Conservation (phyloP, 2,329 filamentous ascomycete genomes). For the Colletotrichum karsti region DNA sequence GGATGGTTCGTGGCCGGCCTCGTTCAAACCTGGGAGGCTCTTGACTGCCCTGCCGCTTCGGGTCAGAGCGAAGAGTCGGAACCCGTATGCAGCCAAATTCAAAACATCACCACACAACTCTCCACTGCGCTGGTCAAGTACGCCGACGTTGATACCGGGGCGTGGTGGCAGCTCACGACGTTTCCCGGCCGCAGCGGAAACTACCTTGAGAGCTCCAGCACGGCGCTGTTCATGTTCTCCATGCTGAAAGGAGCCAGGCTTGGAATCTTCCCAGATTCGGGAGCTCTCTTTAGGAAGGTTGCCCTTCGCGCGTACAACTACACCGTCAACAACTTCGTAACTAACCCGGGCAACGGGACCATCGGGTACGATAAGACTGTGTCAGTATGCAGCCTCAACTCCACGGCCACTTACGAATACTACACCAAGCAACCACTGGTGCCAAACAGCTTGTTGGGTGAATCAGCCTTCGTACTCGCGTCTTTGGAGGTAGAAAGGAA, state of each 20-base stretch:
- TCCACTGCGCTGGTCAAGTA: conserved; percentile 4
- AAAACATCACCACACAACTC: background rate
- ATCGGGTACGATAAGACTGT: conserved; percentile 46
- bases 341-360: conserved; percentile 15
- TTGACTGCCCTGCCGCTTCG: conserved; percentile 16
- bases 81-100: conserved; percentile 7
- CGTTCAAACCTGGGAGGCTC: conserved; percentile 26
- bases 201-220: conserved; percentile 31
- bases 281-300: background rate
- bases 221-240: conserved; percentile 26
- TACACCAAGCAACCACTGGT: conserved; percentile 44
- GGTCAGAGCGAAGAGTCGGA: background rate
- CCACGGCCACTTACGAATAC: conserved; percentile 49
- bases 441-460: conserved; percentile 47
- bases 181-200: conserved; percentile 22
- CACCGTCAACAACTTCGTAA: conserved; percentile 17
- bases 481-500: conserved; percentile 43
- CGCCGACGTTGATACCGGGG: conserved; percentile 20
- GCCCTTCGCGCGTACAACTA: conserved; percentile 27
- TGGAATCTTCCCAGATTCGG: background rate
- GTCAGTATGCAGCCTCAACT: conserved; percentile 50
- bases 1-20: conserved; percentile 30
- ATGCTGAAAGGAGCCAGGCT: conserved; percentile 18
- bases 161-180: conserved; percentile 29
- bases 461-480: conserved; percentile 45